Conservation (phyloP, 345 rosid genomes). For the Populus pruinosa region DNA sequence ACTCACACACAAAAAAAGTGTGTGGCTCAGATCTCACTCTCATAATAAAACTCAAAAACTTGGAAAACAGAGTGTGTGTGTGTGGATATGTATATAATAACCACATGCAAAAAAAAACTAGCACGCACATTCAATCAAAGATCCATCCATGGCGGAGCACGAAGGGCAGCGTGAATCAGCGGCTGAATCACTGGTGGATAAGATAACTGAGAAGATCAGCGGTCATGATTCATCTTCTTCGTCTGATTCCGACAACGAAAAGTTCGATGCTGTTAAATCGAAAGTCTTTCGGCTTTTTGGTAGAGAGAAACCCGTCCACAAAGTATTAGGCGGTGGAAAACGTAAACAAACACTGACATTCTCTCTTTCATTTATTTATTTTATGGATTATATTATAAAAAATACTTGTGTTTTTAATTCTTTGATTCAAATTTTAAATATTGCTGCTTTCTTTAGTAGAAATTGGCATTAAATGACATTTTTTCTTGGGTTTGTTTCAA, state of each 20-base stretch:
- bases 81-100: too few relatives aligned
- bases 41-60: background rate
- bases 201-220: constrained; percentile 51
- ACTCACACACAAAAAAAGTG: background rate
- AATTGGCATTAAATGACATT: background rate
- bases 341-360: constrained; percentile 13
- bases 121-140: background rate
- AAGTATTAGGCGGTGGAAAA: constrained; percentile 40
- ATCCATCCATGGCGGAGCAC: constrained; percentile 39
- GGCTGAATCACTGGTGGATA: constrained; percentile 47
- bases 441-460: background rate
- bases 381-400: too few relatives aligned
- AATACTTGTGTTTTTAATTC: background rate
- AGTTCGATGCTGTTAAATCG: constrained; percentile 37
- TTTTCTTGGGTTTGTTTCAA: too few relatives aligned
- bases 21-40: too few relatives aligned
- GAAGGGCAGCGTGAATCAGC: constrained; percentile 19
- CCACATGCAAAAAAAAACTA: too few relatives aligned
- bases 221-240: constrained; percentile 48
- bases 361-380: background rate
- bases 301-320: constrained; percentile 34
- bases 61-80: background rate
- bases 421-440: background rate
- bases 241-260: constrained; percentile 58
- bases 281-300: constrained; percentile 36